A percentile compares a stretch with the other conserved stretches of the same genome.
Conservation (phyloP, 768 basidiomycete genomes). For the Auriscalpium vulgare region DNA sequence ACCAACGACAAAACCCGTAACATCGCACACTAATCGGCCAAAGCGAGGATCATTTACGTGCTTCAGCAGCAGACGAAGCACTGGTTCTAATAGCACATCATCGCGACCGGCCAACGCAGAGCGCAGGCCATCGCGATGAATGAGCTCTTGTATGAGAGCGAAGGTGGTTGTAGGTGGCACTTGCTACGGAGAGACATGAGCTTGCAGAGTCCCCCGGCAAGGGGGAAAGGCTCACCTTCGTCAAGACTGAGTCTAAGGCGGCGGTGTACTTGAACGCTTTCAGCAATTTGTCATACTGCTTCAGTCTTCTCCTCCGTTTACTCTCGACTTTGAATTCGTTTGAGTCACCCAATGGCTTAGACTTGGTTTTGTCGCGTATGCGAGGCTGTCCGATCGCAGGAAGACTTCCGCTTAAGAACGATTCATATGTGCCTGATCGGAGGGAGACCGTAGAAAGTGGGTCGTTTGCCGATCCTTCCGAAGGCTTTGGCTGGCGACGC, state of each 20-base stretch:
- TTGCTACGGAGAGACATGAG: slow-evolving; percentile 37
- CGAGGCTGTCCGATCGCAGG: slow-evolving; percentile 49
- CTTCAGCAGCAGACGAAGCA: slow-evolving; percentile 79
- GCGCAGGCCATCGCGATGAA: slow-evolving; percentile 83
- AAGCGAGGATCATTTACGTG: slow-evolving; percentile 87
- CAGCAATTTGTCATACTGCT: slow-evolving; percentile 82
- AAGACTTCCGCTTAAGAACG: slow-evolving; percentile 50
- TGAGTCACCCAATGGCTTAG: slow-evolving; percentile 48
- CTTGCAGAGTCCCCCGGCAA: not conserved
- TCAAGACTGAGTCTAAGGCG: slow-evolving; percentile 85
- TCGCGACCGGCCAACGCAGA: slow-evolving; percentile 86
- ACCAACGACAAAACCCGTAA: slow-evolving; percentile 81
- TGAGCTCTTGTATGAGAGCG: slow-evolving; percentile 85
- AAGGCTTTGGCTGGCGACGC: slow-evolving; percentile 69
- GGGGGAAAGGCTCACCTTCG: slow-evolving; percentile 47
- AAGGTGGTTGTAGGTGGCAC: slow-evolving; percentile 82
- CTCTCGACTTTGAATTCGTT: slow-evolving; percentile 77
- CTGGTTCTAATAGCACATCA: slow-evolving; percentile 86
- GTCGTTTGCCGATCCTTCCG: slow-evolving; percentile 36
- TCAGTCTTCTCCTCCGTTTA: slow-evolving; percentile 59
- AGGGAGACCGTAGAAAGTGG: slow-evolving; percentile 32
- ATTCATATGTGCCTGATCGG: slow-evolving; percentile 54
- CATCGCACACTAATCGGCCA: slow-evolving; percentile 80
- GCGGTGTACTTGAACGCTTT: slow-evolving; percentile 93
- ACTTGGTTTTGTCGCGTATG: slow-evolving; percentile 38